Conservation (phyloP, 176 grass and related monocot genomes). For the Avena sativa region DNA sequence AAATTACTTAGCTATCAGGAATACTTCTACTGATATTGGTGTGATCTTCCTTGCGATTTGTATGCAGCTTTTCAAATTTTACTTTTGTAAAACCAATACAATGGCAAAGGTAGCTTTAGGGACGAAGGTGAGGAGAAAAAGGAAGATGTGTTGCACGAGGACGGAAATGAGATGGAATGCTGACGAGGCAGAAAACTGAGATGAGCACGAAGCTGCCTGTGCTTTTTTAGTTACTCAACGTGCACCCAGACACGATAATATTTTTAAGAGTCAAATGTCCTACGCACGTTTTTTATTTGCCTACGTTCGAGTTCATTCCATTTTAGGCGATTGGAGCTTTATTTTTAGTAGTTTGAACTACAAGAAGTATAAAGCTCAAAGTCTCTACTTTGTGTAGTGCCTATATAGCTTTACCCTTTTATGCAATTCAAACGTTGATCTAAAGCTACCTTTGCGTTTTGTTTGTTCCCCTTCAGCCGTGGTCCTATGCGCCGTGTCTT, state of each 20-base stretch:
- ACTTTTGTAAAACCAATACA: neutral
- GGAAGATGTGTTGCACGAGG: neutral
- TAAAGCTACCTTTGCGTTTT: neutral
- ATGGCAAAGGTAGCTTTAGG: neutral
- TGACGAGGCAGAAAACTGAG: neutral
- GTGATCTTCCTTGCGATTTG: neutral
- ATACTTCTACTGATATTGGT: neutral
- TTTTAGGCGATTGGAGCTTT: neutral
- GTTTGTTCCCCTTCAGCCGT: neutral
- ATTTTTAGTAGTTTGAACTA: neutral
- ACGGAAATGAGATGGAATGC: constrained; percentile 6
- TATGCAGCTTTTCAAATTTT: neutral
- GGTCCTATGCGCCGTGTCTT: neutral
- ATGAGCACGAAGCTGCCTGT: neutral
- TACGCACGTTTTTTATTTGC: constrained; percentile 2
- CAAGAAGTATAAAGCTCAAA: neutral
- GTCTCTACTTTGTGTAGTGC: constrained; percentile 1
- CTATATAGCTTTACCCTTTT: constrained; percentile 9
- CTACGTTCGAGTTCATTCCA: neutral
- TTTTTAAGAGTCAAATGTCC: neutral
- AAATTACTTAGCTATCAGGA: too few species aligned
- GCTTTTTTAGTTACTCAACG: neutral
- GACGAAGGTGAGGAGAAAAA: neutral
- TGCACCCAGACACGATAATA: neutral
- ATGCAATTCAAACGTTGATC: neutral